A percentile compares a stretch with the other conserved stretches of the same genome.
Conservation (phyloP, 2,329 filamentous ascomycete genomes). For the Pseudopyrenochaeta lycopersici region DNA sequence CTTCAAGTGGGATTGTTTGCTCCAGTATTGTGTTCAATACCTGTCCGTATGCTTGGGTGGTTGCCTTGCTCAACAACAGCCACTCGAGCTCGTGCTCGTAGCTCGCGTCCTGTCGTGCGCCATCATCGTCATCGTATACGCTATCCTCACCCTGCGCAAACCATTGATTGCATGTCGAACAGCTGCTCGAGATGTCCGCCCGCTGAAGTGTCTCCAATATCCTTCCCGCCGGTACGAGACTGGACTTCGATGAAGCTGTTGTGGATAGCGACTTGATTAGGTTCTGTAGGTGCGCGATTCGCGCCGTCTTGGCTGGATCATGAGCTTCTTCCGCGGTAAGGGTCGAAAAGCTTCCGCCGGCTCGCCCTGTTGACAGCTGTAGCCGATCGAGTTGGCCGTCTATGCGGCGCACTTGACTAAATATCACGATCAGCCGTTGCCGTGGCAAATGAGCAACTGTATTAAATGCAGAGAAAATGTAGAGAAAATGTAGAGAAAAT, state of each 20-base stretch:
- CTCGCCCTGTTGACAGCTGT: conserved; percentile 55
- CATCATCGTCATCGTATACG: conserved; percentile 36
- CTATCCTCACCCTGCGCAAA: conserved; percentile 40
- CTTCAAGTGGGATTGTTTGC: conserved; percentile 81
- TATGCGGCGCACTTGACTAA: conserved; percentile 64
- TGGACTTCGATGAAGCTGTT: conserved; percentile 68
- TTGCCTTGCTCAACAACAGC: conserved; percentile 89
- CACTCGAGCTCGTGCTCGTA: conserved; percentile 87
- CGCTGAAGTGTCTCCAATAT: conserved; percentile 71
- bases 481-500: background rate
- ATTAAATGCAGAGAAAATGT: background rate
- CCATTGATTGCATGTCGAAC: conserved; percentile 51
- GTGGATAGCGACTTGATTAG: conserved; percentile 77
- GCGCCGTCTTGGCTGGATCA: conserved; percentile 57
- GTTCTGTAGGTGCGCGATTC: conserved; percentile 66
- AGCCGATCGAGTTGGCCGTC: conserved; percentile 67
- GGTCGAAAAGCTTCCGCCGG: conserved; percentile 37
- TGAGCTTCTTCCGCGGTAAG: conserved; percentile 46
- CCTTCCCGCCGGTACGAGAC: conserved; percentile 65
- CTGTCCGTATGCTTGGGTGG: conserved; percentile 87
- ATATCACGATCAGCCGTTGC: conserved; percentile 7
- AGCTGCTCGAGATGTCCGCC: conserved; percentile 62
- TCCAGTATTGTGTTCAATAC: conserved; percentile 80
- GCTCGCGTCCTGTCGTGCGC: conserved; percentile 24
- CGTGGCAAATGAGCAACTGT: background rate